phyloP scores from a whole-genome alignment of 306 rosid genomes.

The Gillenia trifoliata region DNA sequence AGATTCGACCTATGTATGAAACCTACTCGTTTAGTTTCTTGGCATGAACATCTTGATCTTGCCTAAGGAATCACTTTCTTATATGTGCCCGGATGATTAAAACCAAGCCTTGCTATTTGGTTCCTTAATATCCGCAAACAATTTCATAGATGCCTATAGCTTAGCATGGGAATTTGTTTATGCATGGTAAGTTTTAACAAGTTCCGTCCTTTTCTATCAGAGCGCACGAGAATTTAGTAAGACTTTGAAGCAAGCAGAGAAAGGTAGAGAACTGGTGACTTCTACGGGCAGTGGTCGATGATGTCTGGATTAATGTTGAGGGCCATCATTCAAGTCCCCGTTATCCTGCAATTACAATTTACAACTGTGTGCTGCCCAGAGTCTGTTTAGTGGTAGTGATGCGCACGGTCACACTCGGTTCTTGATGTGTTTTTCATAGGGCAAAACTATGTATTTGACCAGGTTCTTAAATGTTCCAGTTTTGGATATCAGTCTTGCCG shows the following conservation, averaged over 20 bases:
- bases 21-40: neutral
- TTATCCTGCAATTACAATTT: constrained; percentile 29
- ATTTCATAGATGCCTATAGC: neutral
- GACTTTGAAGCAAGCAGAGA: constrained; percentile 49
- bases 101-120: neutral
- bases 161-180: neutral
- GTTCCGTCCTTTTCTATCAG: constrained; percentile 37
- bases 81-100: neutral
- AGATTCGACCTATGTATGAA: neutral
- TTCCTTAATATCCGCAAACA: neutral
- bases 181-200: neutral
- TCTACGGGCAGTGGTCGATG: constrained; percentile 33
- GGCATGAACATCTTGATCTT: neutral
- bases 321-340: constrained; percentile 15
- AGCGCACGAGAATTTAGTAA: constrained; percentile 61
- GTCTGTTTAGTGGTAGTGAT: constrained; percentile 40
- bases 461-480: constrained; percentile 47
- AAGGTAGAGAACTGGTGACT: constrained; percentile 39
- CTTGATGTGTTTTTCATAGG: constrained; percentile 32
- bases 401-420: constrained; percentile 27
- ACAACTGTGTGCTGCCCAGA: constrained; percentile 36
- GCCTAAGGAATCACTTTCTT: neutral
- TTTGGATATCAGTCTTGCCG: constrained; percentile 42
- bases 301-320: constrained; percentile 19
- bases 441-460: constrained; percentile 35